Evolutionary conservation across 1,284 basidiomycete species (phyloP).

Genomic region (Entoloma clypeatum): DNA sequence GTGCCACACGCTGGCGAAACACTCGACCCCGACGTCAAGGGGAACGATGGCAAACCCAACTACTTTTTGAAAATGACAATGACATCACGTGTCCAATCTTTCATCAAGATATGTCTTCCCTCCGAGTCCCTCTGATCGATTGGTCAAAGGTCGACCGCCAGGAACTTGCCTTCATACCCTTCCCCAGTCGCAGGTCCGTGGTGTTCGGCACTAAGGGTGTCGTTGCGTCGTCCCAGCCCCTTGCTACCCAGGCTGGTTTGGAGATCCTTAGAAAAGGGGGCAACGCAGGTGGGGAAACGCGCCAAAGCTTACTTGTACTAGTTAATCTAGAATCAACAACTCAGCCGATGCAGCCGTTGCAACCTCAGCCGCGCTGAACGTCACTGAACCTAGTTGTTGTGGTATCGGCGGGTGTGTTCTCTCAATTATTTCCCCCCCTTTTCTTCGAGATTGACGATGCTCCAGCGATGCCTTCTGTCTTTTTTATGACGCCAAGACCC

Average conservation of each 20-base stretch:
- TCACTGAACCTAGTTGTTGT: conserved; percentile 78
- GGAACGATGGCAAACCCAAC: too few species aligned
- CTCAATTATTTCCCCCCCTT: conserved; percentile 1
- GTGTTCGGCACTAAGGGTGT: conserved; percentile 86
- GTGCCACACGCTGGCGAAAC: too few species aligned
- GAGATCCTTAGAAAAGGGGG: conserved; percentile 88
- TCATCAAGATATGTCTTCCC: too few species aligned
- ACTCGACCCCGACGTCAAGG: too few species aligned
- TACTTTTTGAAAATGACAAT: too few species aligned
- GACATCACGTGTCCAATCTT: too few species aligned
- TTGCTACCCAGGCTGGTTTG: conserved; percentile 85
- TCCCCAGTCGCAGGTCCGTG: conserved; percentile 68
- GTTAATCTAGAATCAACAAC: conserved; percentile 6
- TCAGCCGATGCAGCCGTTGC: conserved; percentile 47
- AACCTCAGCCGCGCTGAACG: conserved; percentile 85
- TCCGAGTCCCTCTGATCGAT: too few species aligned
- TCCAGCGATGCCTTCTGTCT: conserved; percentile 87
- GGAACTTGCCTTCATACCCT: conserved; percentile 54
- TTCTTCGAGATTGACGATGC: too few species aligned
- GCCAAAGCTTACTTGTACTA: not conserved
- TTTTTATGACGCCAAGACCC: conserved; percentile 82
- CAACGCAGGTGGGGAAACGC: conserved; percentile 66
- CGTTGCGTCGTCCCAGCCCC: conserved; percentile 86
- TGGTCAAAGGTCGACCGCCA: conserved; percentile 68
- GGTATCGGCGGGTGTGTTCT: conserved; percentile 74